Evolutionary conservation across 176 grass and related monocot genomes (phyloP).

Genomic region (Carex myosuroides): DNA sequence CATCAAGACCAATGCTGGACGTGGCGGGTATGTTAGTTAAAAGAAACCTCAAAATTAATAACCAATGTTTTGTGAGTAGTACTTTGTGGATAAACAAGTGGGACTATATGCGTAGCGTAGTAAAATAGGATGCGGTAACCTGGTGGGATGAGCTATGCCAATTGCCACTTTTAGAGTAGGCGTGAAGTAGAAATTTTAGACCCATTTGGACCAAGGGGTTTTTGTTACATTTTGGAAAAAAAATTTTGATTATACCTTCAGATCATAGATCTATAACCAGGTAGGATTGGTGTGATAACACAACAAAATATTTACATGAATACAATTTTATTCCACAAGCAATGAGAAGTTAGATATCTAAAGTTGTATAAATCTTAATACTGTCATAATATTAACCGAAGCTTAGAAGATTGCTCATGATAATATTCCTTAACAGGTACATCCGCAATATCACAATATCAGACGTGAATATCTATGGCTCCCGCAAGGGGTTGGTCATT

Average conservation of each 20-base stretch:
- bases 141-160: neutral
- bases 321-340: neutral
- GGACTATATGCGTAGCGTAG: neutral
- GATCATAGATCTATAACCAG: neutral
- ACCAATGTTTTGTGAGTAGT: neutral
- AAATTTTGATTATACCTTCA: neutral
- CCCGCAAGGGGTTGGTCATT: slow-evolving; percentile 55
- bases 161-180: neutral
- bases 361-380: neutral
- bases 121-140: neutral
- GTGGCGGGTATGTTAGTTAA: slow-evolving; percentile 49
- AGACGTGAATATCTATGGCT: slow-evolving; percentile 47
- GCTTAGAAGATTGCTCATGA: neutral
- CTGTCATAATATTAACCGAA: neutral
- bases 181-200: neutral
- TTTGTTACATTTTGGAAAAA: neutral
- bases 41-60: neutral
- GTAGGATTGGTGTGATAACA: neutral
- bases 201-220: neutral
- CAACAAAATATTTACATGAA: neutral
- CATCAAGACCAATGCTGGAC: slow-evolving; percentile 83
- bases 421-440: slow-evolving; percentile 24
- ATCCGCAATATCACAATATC: slow-evolving; percentile 72
- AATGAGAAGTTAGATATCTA: neutral
- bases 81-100: neutral